These are phyloP conservation scores for Cryptosporidium baileyi DNA, from an alignment of 169 alveolate genomes.

Conservation along the genomic window DNA sequence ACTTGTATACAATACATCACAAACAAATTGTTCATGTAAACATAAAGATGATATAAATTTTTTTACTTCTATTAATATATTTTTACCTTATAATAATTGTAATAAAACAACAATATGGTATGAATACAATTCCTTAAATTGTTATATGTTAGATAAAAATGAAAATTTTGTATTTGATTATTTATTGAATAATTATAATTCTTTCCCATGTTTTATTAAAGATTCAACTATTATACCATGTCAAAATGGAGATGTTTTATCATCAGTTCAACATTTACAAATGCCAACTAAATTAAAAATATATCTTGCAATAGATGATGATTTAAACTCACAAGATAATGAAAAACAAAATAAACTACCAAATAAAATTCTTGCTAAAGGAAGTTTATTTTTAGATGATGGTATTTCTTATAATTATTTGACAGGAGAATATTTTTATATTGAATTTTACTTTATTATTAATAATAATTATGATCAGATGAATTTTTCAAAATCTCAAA, in stretches of 20 bases:
- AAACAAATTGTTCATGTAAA: constrained; percentile 17
- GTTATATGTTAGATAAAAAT: neutral
- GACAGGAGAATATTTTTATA: constrained; percentile 36
- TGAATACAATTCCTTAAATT: constrained; percentile 13
- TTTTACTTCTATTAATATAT: neutral
- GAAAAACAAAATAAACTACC: neutral
- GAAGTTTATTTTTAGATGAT: constrained; percentile 45
- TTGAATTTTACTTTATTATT: neutral
- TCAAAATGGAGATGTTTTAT: constrained; percentile 40
- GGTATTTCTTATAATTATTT: constrained; percentile 58
- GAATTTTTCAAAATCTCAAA: neutral
- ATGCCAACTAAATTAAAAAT: neutral
- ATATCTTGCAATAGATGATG: constrained; percentile 2
- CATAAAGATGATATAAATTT: neutral
- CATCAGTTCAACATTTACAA: constrained; percentile 35
- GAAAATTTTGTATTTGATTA: constrained; percentile 8
- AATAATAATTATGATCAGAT: neutral
- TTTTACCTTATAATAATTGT: neutral
- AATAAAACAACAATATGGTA: constrained; percentile 43
- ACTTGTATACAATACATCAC: constrained; percentile 2
- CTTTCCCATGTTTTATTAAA: constrained; percentile 53
- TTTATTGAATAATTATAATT: neutral
- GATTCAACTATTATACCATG: constrained; percentile 29
- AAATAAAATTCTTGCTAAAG: constrained; percentile 13
- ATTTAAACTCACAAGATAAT: neutral